A percentile compares a stretch with the other conserved stretches of the same genome.
These are phyloP conservation scores for Cladosporium sp. DNA, from an alignment of 2,329 filamentous ascomycete species.

Conservation along the genomic window DNA sequence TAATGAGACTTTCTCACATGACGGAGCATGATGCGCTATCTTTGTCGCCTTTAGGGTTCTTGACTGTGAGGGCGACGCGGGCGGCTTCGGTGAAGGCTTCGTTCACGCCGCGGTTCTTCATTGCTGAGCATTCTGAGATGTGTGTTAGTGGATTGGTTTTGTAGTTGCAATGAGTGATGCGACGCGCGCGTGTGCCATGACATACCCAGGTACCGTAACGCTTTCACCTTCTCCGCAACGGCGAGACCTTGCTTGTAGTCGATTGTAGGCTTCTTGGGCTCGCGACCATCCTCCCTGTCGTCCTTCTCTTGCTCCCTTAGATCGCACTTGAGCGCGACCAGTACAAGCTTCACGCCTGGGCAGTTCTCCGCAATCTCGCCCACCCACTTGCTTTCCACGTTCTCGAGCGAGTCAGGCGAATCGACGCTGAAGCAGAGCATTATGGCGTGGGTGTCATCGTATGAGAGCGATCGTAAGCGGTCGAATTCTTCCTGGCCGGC, in stretches of 20 bases:
- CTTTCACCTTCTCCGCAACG: constrained; percentile 86
- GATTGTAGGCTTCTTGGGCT: constrained; percentile 62
- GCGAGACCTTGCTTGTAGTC: constrained; percentile 88
- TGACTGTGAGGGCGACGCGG: constrained; percentile 72
- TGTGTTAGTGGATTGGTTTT: not conserved
- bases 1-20: constrained; percentile 28
- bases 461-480: constrained; percentile 87
- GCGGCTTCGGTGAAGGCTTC: constrained; percentile 98
- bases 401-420: constrained; percentile 92
- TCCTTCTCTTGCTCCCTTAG: constrained; percentile 73
- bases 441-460: constrained; percentile 96
- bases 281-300: constrained; percentile 56
- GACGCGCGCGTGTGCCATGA: not conserved
- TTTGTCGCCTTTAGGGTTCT: constrained; percentile 47
- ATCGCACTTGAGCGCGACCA: constrained; percentile 96
- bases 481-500: constrained; percentile 99
- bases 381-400: constrained; percentile 98
- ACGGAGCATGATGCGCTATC: constrained; percentile 40
- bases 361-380: constrained; percentile 98
- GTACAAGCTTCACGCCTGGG: constrained; percentile 86
- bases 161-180: not conserved
- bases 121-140: constrained; percentile 84
- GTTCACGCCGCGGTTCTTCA: constrained; percentile 96
- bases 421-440: constrained; percentile 99
- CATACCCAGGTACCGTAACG: constrained; percentile 80